These are phyloP conservation scores for Pseudozyma pruni DNA, from an alignment of 1,284 basidiomycete species.

Conservation along the genomic window DNA sequence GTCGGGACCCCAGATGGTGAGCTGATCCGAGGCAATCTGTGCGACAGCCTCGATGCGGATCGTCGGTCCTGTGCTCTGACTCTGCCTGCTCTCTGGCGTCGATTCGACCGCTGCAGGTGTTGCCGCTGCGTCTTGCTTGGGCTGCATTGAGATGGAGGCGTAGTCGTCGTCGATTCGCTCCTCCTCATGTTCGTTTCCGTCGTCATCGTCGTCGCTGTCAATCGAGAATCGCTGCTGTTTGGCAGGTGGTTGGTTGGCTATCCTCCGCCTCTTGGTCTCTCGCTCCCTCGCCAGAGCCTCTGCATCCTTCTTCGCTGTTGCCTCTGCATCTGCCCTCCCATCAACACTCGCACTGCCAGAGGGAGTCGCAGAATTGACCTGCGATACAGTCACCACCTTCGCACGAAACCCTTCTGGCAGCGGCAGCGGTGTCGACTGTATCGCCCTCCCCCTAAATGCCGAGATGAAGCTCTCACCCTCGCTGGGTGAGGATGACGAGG, in stretches of 20 bases:
- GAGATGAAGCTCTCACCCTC: constrained; percentile 21
- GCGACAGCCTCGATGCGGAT: constrained; percentile 18
- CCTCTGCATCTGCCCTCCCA: too few species aligned
- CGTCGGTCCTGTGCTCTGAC: neutral
- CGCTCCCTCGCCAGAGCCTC: too few species aligned
- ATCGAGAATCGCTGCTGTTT: constrained; percentile 47
- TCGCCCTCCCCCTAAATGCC: constrained; percentile 36
- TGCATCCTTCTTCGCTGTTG: neutral
- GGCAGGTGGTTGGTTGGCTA: constrained; percentile 9
- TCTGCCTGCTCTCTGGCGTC: too few species aligned
- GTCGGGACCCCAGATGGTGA: constrained; percentile 46
- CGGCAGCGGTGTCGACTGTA: constrained; percentile 35
- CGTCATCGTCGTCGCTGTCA: constrained; percentile 50
- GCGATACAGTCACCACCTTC: constrained; percentile 24
- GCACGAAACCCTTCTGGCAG: constrained; percentile 30
- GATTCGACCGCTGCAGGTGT: too few species aligned
- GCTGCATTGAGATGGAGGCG: neutral
- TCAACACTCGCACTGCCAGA: neutral
- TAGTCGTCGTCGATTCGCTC: neutral
- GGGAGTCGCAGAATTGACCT: constrained; percentile 5
- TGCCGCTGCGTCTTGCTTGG: neutral
- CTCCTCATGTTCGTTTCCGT: constrained; percentile 9
- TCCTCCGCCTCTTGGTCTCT: constrained; percentile 16
- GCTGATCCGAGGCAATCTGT: constrained; percentile 2
- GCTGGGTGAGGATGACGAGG: neutral